Evolutionary conservation across 1,284 basidiomycete species (phyloP).

Genomic region (Irpex sp.): DNA sequence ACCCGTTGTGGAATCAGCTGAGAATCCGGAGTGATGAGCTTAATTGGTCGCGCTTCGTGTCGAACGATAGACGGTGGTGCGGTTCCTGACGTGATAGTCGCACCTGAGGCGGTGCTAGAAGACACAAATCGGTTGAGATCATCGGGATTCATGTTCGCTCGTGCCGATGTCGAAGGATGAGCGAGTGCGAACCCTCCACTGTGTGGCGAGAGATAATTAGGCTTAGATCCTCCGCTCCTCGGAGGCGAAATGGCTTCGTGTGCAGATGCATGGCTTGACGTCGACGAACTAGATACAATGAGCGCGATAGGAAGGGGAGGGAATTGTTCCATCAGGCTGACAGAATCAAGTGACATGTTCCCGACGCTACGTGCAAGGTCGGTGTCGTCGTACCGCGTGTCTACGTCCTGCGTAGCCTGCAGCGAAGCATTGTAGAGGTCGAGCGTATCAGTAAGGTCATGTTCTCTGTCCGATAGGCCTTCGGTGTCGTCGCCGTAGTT

Average conservation of each 20-base stretch:
- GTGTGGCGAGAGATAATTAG: slow-evolving; percentile 20
- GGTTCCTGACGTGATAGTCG: slow-evolving; percentile 66
- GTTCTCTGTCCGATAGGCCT: slow-evolving; percentile 2
- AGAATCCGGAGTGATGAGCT: slow-evolving; percentile 80
- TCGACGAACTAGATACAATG: slow-evolving; percentile 22
- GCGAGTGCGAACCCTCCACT: slow-evolving; percentile 21
- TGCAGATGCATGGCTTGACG: slow-evolving; percentile 13
- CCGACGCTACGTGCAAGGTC: slow-evolving; percentile 21
- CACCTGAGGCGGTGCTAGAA: slow-evolving; percentile 74
- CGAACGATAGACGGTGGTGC: slow-evolving; percentile 74
- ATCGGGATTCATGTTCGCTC: slow-evolving; percentile 33
- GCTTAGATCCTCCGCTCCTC: slow-evolving; percentile 5
- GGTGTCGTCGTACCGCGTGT: slow-evolving; percentile 14
- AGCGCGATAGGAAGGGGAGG: slow-evolving; percentile 26
- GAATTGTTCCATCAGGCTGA: slow-evolving; percentile 28
- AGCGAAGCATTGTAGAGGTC: background rate
- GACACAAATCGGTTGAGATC: slow-evolving; percentile 87
- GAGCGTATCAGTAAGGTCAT: background rate
- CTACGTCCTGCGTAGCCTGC: background rate
- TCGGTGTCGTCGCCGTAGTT: slow-evolving; percentile 13
- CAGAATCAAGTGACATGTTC: slow-evolving; percentile 25
- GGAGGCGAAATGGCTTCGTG: slow-evolving; percentile 11
- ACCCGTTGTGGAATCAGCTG: slow-evolving; percentile 71
- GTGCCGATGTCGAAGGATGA: slow-evolving; percentile 49
- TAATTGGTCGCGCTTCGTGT: slow-evolving; percentile 73